Evolutionary conservation across 768 basidiomycete species (phyloP), one percentile per base, ranked within the genome.

Genomic region (Pleurotus giganteus): DNA sequence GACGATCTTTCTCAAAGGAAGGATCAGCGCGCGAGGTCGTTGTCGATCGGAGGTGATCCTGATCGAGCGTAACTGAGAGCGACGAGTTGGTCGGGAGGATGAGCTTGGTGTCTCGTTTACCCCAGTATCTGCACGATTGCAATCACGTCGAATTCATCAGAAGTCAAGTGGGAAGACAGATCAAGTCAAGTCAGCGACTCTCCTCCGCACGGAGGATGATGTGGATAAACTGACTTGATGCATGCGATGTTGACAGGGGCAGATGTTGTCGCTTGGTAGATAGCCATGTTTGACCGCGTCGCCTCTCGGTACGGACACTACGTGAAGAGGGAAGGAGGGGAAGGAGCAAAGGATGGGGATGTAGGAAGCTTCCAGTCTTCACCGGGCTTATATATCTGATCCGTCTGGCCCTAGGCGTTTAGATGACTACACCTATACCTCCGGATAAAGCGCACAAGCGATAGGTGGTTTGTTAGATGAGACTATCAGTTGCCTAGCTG

Each of bases 241-340:
- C 89, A 91, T n/a, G 94, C 94, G 65, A 98, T 98, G 73, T 98
- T 98, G 55, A 98, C 94, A 3, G 94, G 94, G 0, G 94, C 94
- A 58, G 94, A 90, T 0, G 86, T 84, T 12, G 94, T 97, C 6
- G 93, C 94, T 74, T 92, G 85, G 75, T 83, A 85, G 61, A 83
- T 62, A 57, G 83, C 61, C 84, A 86, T 87, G 70, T 42, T 39
- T 19, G 39, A 17, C 28, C 29, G 36, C 17, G 41, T 13, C 57
- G 55, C 60, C 55, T 58, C 68, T 21, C 65, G 65, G 47, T 65
- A 65, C n/a, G 8, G 44, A n/a, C 4, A 21, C n/a, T 47, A 13
- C 28, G 41, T 27, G 13, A 24, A 42, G 19, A 34, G 34, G 11
- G 19, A 31, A 23, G 28, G 36, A 36, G 23, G 17, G 54, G 7